phyloP scores from a whole-genome alignment of 2,329 filamentous ascomycete species.

The Aspergillus cejpii region DNA sequence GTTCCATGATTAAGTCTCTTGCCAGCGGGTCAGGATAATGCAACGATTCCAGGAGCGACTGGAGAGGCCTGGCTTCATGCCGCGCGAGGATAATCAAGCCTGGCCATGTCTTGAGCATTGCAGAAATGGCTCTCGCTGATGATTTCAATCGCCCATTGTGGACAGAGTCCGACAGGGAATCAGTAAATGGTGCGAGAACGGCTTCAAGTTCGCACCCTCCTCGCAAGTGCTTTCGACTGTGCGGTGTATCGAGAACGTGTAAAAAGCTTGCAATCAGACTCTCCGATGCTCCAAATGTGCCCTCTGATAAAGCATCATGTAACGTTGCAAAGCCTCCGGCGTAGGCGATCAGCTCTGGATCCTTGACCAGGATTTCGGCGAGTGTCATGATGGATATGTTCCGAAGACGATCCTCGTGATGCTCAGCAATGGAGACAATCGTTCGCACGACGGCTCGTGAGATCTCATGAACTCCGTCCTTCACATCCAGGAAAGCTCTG shows the following conservation, averaged over 20 bases:
- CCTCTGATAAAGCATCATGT: conserved; percentile 87
- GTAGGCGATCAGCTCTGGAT: conserved; percentile 71
- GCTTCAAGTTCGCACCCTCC: conserved; percentile 85
- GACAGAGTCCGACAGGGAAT: conserved; percentile 55
- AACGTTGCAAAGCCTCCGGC: conserved; percentile 78
- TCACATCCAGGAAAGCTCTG: conserved; percentile 88
- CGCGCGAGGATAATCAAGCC: conserved; percentile 82
- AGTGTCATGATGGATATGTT: conserved; percentile 90
- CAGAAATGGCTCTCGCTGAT: conserved; percentile 86
- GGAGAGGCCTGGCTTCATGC: conserved; percentile 77
- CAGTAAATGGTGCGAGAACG: conserved; percentile 87
- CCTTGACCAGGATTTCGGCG: conserved; percentile 81
- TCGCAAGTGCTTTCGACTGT: conserved; percentile 71
- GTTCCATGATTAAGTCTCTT: conserved; percentile 74
- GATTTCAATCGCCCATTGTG: conserved; percentile 66
- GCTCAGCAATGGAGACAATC: conserved; percentile 82
- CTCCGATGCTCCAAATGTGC: conserved; percentile 85
- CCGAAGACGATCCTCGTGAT: conserved; percentile 74
- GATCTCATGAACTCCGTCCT: conserved; percentile 81
- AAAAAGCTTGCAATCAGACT: conserved; percentile 82
- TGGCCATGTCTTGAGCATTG: conserved; percentile 86
- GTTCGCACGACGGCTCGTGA: conserved; percentile 82
- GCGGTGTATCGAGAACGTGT: conserved; percentile 79
- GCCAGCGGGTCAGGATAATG: conserved; percentile 52
- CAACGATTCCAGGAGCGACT: conserved; percentile 65